Base-by-base conservation (phyloP, 768 basidiomycete species). In the Hysterangium stoloniferum region DNA sequence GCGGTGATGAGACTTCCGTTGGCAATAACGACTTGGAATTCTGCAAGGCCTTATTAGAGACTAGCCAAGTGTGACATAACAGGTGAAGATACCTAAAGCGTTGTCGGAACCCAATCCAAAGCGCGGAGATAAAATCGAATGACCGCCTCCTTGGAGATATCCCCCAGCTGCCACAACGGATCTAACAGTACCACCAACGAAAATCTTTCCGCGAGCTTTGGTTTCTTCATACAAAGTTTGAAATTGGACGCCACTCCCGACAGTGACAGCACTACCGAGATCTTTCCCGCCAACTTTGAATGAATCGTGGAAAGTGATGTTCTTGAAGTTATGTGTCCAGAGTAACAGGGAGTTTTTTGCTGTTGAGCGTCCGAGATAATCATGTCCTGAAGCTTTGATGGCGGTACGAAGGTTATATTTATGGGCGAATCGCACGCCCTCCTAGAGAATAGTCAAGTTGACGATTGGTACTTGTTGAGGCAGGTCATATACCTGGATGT, bases 281-380 rank as follows among this genome's bases (percentile, higher is more conserved):
- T 64, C 54, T 24, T 33, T 40, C 1, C 50, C 48, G 3, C 45
- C 56, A 12, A 61, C 44, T 1, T 19, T 5, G 43, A 60, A 64
- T 4, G 54, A 20, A 15, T 61, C 55, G 12, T 53, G 53, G 47
- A 67, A 72, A 5, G 61, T 54, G 7, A 66, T 64, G 42, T 69
- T 57, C 52, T 68, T 61, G 36, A 72, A 50, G 44, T 67, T 56
- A 24, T 68, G 68, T 0, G 69, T 73, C 65, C 68, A 74, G 36
- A 74, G 57, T 46, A 73, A 57, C 28, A 76, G 64, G 2, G 65
- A 64, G 12, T 66, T 62, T 0, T 64, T 66, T 17, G 66, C 71
- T 2, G 72, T 68, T 19, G 73, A 74, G 8, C 74, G 63, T 1
- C 73, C 72, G 8, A 75, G 65, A 54, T 63, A 70, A 48, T 74